Conservation (phyloP, 768 basidiomycete species). For the Kwoniella shandongensis region DNA sequence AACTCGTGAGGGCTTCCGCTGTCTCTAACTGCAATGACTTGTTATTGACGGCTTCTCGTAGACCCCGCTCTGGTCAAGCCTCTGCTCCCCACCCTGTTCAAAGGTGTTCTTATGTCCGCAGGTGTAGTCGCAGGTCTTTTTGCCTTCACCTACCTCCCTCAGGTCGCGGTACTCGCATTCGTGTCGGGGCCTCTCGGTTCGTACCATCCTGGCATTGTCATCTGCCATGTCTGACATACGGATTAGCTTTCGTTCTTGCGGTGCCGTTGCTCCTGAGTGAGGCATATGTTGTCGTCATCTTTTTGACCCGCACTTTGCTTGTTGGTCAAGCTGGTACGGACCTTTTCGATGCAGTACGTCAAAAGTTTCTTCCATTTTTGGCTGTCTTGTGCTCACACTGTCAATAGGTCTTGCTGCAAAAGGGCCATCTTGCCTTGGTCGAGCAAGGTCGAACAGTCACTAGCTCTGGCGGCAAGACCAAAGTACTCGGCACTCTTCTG, state of each 20-base stretch:
- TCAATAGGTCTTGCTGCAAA: slow-evolving; percentile 53
- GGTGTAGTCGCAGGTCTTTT: slow-evolving; percentile 56
- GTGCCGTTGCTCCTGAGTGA: slow-evolving; percentile 58
- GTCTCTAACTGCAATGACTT: background rate
- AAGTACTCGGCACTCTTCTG: slow-evolving; percentile 59
- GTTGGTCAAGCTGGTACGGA: slow-evolving; percentile 57
- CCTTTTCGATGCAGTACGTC: slow-evolving; percentile 59
- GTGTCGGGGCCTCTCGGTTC: slow-evolving; percentile 65
- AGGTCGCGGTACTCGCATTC: slow-evolving; percentile 64
- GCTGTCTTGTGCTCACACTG: background rate
- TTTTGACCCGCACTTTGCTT: slow-evolving; percentile 59
- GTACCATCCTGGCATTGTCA: background rate
- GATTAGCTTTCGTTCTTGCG: slow-evolving; percentile 59
- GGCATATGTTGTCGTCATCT: slow-evolving; percentile 55
- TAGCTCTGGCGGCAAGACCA: slow-evolving; percentile 51
- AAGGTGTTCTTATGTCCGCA: slow-evolving; percentile 40
- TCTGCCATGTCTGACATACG: background rate
- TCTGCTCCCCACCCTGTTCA: slow-evolving; percentile 46
- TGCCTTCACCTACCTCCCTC: slow-evolving; percentile 62
- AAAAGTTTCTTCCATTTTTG: background rate
- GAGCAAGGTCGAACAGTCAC: slow-evolving; percentile 54
- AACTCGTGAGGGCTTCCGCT: slow-evolving; percentile 30
- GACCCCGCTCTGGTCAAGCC: slow-evolving; percentile 39
- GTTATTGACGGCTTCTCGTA: slow-evolving; percentile 1
- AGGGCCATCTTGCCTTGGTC: slow-evolving; percentile 57